These are phyloP conservation scores for Talaromyces rugulosus DNA, from an alignment of 2,329 filamentous ascomycete genomes.

Conservation along the genomic window DNA sequence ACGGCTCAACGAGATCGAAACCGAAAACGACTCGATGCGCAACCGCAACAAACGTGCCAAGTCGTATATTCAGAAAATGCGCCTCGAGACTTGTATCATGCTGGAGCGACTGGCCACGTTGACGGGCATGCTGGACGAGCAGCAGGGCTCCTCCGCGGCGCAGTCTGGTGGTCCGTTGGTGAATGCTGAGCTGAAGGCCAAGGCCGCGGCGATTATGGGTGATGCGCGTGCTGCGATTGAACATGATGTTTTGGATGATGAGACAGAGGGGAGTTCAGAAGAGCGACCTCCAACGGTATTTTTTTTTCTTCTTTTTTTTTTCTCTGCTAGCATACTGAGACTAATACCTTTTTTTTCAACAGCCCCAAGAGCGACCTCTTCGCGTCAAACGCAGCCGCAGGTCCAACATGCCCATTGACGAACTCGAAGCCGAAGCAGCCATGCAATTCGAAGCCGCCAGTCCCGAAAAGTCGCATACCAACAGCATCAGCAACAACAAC, in stretches of 20 bases:
- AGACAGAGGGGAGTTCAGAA: constrained; percentile 42
- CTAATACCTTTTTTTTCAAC: neutral
- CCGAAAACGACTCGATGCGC: constrained; percentile 80
- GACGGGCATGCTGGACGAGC: constrained; percentile 40
- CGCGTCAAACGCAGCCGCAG: constrained; percentile 41
- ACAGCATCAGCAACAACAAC: neutral
- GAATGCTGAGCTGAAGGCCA: constrained; percentile 12
- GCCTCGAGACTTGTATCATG: constrained; percentile 54
- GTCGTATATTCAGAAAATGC: constrained; percentile 85
- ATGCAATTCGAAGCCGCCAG: constrained; percentile 10
- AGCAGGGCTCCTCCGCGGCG: constrained; percentile 17
- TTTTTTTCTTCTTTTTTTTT: neutral
- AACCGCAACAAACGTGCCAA: constrained; percentile 74
- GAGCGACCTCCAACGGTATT: constrained; percentile 41
- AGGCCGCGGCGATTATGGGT: constrained; percentile 8
- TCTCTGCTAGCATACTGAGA: neutral
- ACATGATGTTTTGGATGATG: constrained; percentile 32
- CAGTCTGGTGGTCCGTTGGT: constrained; percentile 13
- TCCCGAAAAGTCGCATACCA: neutral
- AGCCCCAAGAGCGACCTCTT: constrained; percentile 46
- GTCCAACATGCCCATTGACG: constrained; percentile 25
- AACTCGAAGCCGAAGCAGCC: constrained; percentile 16
- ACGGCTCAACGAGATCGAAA: constrained; percentile 85
- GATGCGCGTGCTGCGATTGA: constrained; percentile 1
- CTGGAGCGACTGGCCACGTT: constrained; percentile 38